Evolutionary conservation across 805 yeast species (phyloP).

Genomic region (Tetrapisispora taiwanensis): DNA sequence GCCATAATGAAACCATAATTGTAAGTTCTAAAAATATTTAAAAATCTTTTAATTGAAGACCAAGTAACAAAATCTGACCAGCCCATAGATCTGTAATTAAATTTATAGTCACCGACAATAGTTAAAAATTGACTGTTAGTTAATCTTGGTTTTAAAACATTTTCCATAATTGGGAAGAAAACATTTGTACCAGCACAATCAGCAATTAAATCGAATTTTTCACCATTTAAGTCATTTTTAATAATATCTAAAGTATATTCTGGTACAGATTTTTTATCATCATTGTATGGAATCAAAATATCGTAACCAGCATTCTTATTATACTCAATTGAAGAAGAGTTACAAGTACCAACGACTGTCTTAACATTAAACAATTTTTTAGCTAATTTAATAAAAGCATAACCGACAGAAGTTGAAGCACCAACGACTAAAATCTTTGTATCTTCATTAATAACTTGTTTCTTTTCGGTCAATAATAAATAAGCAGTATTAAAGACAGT

Average conservation of each 20-base stretch:
- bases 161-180: slow-evolving; percentile 34
- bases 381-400: slow-evolving; percentile 45
- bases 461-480: slow-evolving; percentile 26
- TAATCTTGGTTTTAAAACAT: slow-evolving; percentile 36
- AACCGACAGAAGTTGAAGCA: slow-evolving; percentile 64
- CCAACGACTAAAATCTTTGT: slow-evolving; percentile 57
- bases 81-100: slow-evolving; percentile 14
- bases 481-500: slow-evolving; percentile 57
- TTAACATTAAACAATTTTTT: slow-evolving; percentile 38
- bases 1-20: slow-evolving; percentile 21
- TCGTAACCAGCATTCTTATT: slow-evolving; percentile 49
- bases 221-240: slow-evolving; percentile 23
- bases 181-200: slow-evolving; percentile 57
- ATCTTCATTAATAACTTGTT: slow-evolving; percentile 32
- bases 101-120: slow-evolving; percentile 46
- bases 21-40: slow-evolving; percentile 22
- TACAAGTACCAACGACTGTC: slow-evolving; percentile 48
- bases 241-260: slow-evolving; percentile 29
- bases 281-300: slow-evolving; percentile 43
- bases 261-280: slow-evolving; percentile 30
- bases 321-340: slow-evolving; percentile 36
- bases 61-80: slow-evolving; percentile 4
- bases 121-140: slow-evolving; percentile 43
- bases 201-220: slow-evolving; percentile 48
- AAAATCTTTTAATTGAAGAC: slow-evolving; percentile 9